phyloP scores from a whole-genome alignment of 2,329 filamentous ascomycete species.

The Phaeoacremonium minimum region DNA sequence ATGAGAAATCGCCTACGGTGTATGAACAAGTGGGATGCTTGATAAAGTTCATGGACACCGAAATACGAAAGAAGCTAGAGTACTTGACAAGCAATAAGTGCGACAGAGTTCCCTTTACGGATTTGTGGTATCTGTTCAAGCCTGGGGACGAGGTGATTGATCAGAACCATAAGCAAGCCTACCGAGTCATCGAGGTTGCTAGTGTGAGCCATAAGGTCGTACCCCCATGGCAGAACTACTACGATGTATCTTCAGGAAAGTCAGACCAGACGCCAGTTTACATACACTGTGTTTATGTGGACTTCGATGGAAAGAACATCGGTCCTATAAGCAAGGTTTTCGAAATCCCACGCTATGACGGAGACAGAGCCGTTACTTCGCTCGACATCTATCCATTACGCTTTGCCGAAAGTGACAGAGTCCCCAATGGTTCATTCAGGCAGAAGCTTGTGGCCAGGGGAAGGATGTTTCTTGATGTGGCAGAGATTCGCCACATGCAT shows the following conservation, averaged over 20 bases:
- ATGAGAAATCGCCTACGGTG: neutral
- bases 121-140: constrained; percentile 22
- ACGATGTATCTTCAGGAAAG: neutral
- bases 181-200: constrained; percentile 13
- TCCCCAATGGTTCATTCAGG: no score
- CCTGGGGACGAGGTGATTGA: constrained; percentile 16
- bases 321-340: constrained; percentile 18
- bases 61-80: constrained; percentile 4
- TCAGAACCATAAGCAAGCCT: constrained; percentile 14
- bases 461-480: no score
- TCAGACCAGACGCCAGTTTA: constrained; percentile 4
- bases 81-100: constrained; percentile 7
- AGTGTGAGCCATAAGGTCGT: constrained; percentile 6
- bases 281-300: constrained; percentile 16
- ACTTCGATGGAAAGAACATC: constrained; percentile 23
- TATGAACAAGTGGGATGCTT: constrained; percentile 11
- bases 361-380: constrained; percentile 14
- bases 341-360: constrained; percentile 17
- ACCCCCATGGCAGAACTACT: neutral
- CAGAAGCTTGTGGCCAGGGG: constrained; percentile 15
- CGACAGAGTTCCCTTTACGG: constrained; percentile 12
- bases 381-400: constrained; percentile 21
- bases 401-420: no score
- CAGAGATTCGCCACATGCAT: no score
- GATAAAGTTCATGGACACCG: constrained; percentile 11